phyloP scores from a whole-genome alignment of 345 rosid genomes.

The Linum trigynum region DNA sequence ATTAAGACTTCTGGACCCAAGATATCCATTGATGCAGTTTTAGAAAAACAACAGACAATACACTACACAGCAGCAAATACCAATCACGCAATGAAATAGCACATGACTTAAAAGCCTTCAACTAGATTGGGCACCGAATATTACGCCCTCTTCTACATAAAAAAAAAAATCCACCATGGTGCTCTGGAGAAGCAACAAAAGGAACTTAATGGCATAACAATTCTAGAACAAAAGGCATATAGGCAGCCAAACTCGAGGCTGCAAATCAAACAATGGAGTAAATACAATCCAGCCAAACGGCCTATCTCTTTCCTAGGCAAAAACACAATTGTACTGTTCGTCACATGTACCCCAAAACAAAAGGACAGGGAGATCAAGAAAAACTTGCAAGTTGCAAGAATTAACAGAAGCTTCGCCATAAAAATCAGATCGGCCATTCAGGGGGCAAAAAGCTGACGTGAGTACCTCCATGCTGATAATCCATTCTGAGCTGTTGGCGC shows the following conservation, averaged over 20 bases:
- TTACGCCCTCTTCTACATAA: not conserved
- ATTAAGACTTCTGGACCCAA: not conserved
- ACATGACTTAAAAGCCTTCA: not conserved
- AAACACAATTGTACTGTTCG: not conserved
- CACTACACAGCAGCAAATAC: not conserved
- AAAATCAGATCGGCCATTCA: not conserved
- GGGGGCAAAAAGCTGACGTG: not conserved
- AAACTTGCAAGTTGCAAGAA: not conserved
- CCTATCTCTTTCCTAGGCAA: not conserved
- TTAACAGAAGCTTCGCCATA: not conserved
- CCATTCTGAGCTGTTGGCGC: conserved; percentile 87
- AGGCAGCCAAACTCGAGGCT: not conserved
- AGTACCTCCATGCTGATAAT: conserved; percentile 95
- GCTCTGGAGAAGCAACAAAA: not conserved
- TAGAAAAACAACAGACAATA: not conserved
- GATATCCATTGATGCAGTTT: not conserved
- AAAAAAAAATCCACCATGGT: too few relatives aligned
- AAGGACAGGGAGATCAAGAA: not conserved
- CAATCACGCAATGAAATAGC: not conserved
- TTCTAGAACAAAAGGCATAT: too few relatives aligned
- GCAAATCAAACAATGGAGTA: not conserved
- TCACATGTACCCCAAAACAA: too few relatives aligned
- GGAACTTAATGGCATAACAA: too few relatives aligned
- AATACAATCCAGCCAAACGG: not conserved
- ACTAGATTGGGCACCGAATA: not conserved